A percentile compares a stretch with the other conserved stretches of the same genome.
phyloP scores from a whole-genome alignment of 73 alveolate species.

The Paramecium primaurelia region DNA sequence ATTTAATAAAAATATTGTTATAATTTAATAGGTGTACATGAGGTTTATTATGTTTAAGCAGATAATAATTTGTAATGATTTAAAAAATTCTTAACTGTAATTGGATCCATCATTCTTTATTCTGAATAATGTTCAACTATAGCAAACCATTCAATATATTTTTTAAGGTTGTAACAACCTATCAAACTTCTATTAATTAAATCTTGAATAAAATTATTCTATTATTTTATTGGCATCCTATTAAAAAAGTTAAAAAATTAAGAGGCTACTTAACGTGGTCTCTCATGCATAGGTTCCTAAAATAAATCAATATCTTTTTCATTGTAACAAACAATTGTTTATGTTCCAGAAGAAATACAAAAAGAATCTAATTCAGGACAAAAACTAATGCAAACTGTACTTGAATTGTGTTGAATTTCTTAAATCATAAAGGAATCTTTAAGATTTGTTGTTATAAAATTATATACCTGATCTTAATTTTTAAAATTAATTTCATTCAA shows the following conservation, averaged over 20 bases:
- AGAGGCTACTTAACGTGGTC: background rate
- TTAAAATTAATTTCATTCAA: background rate
- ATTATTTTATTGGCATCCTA: background rate
- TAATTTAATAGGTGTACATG: background rate
- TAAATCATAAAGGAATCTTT: background rate
- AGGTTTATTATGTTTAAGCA: background rate
- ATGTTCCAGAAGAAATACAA: background rate
- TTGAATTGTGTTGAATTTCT: background rate
- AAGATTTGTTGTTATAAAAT: background rate
- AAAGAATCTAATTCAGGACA: background rate
- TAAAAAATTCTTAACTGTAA: background rate
- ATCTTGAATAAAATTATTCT: background rate
- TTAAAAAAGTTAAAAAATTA: background rate
- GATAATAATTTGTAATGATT: background rate
- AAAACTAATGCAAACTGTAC: background rate
- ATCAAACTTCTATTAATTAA: background rate
- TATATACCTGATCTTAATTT: background rate
- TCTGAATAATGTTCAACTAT: constrained; percentile 14
- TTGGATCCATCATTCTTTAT: background rate
- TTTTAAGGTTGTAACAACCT: background rate
- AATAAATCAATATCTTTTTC: background rate
- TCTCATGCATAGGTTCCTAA: background rate
- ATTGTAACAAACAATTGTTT: background rate
- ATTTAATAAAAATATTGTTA: background rate
- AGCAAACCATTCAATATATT: background rate